Evolutionary conservation across 305 asterid species (phyloP), one percentile per base, ranked within the genome.

Genomic region (Fraxinus floribunda): DNA sequence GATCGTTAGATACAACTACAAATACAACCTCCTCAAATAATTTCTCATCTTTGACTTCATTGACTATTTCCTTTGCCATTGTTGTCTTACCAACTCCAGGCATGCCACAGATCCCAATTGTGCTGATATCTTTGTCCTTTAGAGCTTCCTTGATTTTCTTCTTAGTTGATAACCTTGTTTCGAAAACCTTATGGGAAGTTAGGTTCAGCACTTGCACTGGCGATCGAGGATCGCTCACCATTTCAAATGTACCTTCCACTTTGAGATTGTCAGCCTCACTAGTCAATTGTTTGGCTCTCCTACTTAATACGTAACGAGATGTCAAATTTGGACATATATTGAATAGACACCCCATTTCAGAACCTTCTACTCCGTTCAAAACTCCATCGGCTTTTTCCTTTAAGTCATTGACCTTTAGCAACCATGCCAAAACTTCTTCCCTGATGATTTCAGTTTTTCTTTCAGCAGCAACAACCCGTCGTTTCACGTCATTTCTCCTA

Each of bases 291-390:
- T 39, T 70, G 4, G 83, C 86, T 80, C 13, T 84, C 80, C 24
- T 83, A 34, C 91, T 76, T 16, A 75, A 36, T 18, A 16, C 41
- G 36, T 44, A 87, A 0, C 85, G 83, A 0, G 84, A 55, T 32
- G 36, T 79, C 5, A 80, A 3, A 52, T 78, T 74, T 5, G 76
- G 46, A 82, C 75, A 74, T 6, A 77, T 29, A 0, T 38, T 8
- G 71, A 13, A 16, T 3, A 18, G 9, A 1, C 62, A 49, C 0
- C 13, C 11, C 20, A 68, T 39, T 24, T 78, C 16, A 4, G 4
- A 9, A 11, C 74, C 10, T 11, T 7, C 29, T 44, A 0, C 55
- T 5, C 13, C 8, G 9, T 22, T 0, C 7, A 26, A 1, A 20
- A 76, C 64, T 1, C 4, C 26, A 1, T 74, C 75, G 10, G 49